Base-by-base conservation (phyloP, 2,329 filamentous ascomycete genomes). In the Aspergillus pseudoglaucus region DNA sequence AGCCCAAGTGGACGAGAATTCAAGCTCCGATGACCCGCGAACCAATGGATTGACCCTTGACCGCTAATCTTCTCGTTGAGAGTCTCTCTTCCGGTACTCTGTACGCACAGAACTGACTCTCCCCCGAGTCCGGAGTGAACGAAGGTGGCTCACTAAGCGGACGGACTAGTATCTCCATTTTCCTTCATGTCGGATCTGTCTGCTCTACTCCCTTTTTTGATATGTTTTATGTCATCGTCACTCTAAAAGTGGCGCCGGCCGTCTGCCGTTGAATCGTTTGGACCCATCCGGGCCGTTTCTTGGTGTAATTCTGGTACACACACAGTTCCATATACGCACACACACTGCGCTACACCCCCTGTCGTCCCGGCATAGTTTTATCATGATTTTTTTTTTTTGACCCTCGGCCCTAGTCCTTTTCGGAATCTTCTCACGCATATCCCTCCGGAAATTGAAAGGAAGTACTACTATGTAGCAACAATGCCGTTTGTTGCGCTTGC, bases 401-500 rank as follows among this genome's bases (percentile, higher is more conserved):
- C 17, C 46, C 39, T 52, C 49, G 48, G 42, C 52, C 53, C 47
- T 53, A 38, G 42, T 48, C 12, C 50, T 52, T 47, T 51, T 46
- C 51, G 47, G 51, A 20, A 39, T 20, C 9, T 18, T 39, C 37
- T 39, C 10, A 18, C 45, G 41, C 45, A 52, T 50, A 30, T 30
- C 8, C 25, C 25, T 12, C 52, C 56, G 56, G 56, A 58, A 52
- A 59, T 60, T 60, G 58, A 57, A 60, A 54, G 54, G 55, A 22
- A 17, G 41, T 32, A 44, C 45, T 47, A 40, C 33, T 35, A 27
- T 44, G 49, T 53, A 49, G 53, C 55, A 52, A 56, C 41, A 40
- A 42, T 42, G 50, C 51, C 53, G 49, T 53, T 49, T 30, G 25
- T 30, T 30, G 25, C 25, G 25, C 25, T 30, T 30, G 25, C 25